Conservation (phyloP, 2,329 filamentous ascomycete genomes). For the Beauveria pseudobassiana region DNA sequence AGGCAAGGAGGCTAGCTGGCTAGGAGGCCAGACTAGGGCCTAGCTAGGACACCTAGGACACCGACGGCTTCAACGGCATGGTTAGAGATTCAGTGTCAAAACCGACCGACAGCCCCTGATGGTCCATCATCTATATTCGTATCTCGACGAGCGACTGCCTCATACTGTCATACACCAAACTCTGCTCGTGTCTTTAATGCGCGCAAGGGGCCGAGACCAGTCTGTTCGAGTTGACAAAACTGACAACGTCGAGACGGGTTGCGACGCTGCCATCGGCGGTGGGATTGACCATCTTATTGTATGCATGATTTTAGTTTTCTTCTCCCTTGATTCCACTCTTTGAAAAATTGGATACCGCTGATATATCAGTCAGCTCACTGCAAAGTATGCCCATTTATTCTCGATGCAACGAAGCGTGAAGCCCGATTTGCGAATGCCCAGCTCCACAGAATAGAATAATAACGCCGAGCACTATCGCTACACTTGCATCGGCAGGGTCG, state of each 20-base stretch:
- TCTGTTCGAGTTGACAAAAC: conserved; percentile 22
- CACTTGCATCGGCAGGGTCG: neutral
- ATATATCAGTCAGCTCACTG: neutral
- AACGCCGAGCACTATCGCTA: neutral
- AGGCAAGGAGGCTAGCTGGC: neutral
- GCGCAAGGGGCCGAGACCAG: conserved; percentile 28
- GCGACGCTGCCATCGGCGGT: conserved; percentile 20
- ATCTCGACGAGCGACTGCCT: no score
- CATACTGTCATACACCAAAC: conserved; percentile 15
- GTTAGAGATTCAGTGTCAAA: conserved; percentile 30
- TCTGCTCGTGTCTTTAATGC: conserved; percentile 28
- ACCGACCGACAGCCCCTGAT: conserved; percentile 27
- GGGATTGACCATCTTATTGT: conserved; percentile 30
- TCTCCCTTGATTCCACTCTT: neutral
- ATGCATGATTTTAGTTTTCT: conserved; percentile 7
- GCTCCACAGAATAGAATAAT: neutral
- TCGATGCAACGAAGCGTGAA: neutral
- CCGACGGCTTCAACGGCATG: conserved; percentile 31
- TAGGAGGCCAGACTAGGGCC: no score
- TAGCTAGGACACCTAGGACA: neutral
- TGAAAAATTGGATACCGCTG: neutral
- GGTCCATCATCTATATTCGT: conserved; percentile 26
- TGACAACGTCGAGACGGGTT: conserved; percentile 29
- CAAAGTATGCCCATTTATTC: neutral
- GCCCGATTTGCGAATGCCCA: neutral